These are phyloP conservation scores for Fusarium sp. DNA, from an alignment of 2,329 filamentous ascomycete species.

Conservation along the genomic window DNA sequence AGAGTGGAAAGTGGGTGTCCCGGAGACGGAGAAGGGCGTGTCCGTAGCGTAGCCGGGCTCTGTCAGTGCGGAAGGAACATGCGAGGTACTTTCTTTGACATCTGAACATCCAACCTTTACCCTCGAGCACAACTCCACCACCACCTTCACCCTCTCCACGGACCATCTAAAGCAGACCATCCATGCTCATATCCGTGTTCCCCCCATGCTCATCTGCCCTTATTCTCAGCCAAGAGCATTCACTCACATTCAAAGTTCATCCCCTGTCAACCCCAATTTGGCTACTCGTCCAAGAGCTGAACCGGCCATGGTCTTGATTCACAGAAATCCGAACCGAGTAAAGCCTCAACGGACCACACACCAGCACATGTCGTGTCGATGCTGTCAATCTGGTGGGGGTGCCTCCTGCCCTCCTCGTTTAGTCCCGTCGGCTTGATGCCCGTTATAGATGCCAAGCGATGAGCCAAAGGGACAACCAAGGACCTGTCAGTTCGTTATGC, in stretches of 20 bases:
- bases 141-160: neutral
- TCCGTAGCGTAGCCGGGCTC: neutral
- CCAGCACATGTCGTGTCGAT: neutral
- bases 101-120: neutral
- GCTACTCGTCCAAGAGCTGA: conserved; percentile 3
- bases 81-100: neutral
- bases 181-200: neutral
- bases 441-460: conserved; percentile 27
- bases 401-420: conserved; percentile 20
- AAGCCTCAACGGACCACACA: neutral
- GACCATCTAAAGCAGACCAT: conserved; percentile 1
- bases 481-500: conserved; percentile 22
- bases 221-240: neutral
- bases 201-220: neutral
- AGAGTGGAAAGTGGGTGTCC: neutral
- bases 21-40: neutral
- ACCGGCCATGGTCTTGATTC: neutral
- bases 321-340: conserved; percentile 5
- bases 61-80: neutral
- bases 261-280: conserved; percentile 7
- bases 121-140: neutral
- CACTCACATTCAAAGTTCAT: neutral
- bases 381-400: neutral
- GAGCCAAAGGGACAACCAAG: neutral
- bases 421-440: conserved; percentile 7